Percentiles rank a stretch among this genome's conserved stretches.
Evolutionary conservation across 1,284 basidiomycete genomes (phyloP).

Genomic region (Ustilago cynodontis): DNA sequence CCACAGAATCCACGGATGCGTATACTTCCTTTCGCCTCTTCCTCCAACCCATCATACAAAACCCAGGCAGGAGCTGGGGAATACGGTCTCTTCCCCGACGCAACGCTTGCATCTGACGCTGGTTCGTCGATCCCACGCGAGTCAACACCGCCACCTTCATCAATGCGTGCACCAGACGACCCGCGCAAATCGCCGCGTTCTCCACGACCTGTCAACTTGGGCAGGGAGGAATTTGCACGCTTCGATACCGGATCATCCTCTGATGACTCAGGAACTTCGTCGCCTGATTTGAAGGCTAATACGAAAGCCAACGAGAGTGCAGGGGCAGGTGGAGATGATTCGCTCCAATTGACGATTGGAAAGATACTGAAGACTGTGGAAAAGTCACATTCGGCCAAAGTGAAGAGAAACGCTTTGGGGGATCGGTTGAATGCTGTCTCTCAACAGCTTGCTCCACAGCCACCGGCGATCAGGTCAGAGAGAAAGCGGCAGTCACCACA

Average conservation of each 20-base stretch:
- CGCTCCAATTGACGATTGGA: slow-evolving; percentile 16
- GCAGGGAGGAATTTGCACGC: slow-evolving; percentile 13
- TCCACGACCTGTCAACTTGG: slow-evolving; percentile 24
- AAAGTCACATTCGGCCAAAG: slow-evolving; percentile 3
- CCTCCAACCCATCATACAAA: not conserved
- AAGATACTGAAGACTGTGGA: slow-evolving; percentile 24
- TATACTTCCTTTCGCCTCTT: not conserved
- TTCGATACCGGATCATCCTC: slow-evolving; percentile 18
- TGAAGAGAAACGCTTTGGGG: slow-evolving; percentile 9
- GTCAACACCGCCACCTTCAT: slow-evolving; percentile 36
- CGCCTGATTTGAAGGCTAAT: slow-evolving; percentile 1
- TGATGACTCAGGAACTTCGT: slow-evolving; percentile 8
- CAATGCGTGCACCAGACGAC: slow-evolving; percentile 5
- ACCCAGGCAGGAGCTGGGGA: not conserved
- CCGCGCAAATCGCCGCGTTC: slow-evolving; percentile 32
- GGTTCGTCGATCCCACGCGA: slow-evolving; percentile 26
- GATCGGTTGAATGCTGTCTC: slow-evolving; percentile 10
- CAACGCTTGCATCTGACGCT: not conserved
- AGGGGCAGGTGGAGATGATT: not conserved
- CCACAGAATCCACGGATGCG: slow-evolving; percentile 20
- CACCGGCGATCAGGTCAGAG: not conserved
- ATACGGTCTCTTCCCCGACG: slow-evolving; percentile 13
- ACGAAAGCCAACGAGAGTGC: slow-evolving; percentile 6
- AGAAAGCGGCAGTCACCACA: not conserved
- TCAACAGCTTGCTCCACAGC: not conserved